Evolutionary conservation across 345 rosid genomes (phyloP).

Genomic region (Gossypium thurberi): DNA sequence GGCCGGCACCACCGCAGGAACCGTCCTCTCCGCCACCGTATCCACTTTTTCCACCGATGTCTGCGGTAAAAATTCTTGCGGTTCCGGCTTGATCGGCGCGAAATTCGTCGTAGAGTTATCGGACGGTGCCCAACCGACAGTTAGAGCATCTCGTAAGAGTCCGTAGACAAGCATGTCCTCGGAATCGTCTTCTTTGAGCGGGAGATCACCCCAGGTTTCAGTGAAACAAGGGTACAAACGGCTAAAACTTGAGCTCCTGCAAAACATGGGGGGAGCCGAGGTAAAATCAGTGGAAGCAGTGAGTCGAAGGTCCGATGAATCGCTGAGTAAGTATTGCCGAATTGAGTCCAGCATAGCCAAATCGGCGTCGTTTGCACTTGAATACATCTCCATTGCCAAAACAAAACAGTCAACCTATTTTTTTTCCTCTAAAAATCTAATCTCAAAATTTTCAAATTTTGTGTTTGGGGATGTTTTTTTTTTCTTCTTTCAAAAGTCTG

Average conservation of each 20-base stretch:
- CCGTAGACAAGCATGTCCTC: conserved; percentile 82
- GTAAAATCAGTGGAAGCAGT: conserved; percentile 18
- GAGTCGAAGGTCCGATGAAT: conserved; percentile 22
- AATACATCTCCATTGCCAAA: conserved; percentile 28
- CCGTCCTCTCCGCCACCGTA: conserved; percentile 15
- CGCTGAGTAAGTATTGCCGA: conserved; percentile 43
- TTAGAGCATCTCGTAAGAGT: conserved; percentile 63
- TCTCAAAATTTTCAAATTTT: background rate
- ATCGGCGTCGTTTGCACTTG: conserved; percentile 37
- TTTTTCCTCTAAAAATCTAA: background rate
- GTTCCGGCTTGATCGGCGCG: conserved; percentile 36
- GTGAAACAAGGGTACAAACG: conserved; percentile 67
- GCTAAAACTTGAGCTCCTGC: conserved; percentile 59
- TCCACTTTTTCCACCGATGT: background rate
- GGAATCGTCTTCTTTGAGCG: conserved; percentile 64
- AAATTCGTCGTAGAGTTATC: conserved; percentile 20
- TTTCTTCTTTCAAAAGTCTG: background rate
- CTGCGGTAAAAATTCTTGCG: conserved; percentile 17
- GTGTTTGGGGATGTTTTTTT: too few species aligned
- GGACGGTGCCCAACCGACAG: conserved; percentile 76
- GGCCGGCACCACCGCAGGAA: conserved; percentile 23
- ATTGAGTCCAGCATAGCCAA: conserved; percentile 45
- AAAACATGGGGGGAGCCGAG: conserved; percentile 28
- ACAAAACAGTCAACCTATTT: background rate
- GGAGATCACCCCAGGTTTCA: conserved; percentile 88